Conservation (phyloP, 75 land plant genomes). For the Ceratopteris richardii region DNA sequence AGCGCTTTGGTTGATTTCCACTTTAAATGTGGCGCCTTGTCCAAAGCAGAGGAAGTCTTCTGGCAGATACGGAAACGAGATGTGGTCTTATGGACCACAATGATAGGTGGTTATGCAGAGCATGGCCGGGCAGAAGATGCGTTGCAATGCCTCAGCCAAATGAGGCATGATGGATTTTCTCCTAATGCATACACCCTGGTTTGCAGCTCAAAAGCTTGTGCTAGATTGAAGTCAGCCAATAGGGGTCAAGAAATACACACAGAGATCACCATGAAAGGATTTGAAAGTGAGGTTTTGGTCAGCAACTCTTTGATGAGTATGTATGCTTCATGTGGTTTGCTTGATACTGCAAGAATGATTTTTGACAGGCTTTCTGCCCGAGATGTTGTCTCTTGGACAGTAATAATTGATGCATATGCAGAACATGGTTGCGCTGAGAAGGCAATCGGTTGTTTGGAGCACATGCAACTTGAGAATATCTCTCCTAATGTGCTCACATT, state of each 20-base stretch:
- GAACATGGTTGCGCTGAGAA: conserved; percentile 17
- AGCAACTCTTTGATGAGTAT: conserved; percentile 31
- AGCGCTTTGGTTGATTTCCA: conserved; percentile 42
- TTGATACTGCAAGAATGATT: conserved; percentile 16
- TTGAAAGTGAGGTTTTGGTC: conserved; percentile 16
- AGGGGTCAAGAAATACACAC: conserved; percentile 25
- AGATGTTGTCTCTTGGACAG: conserved; percentile 34
- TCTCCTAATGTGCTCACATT: conserved; percentile 33
- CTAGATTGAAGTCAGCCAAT: conserved; percentile 4
- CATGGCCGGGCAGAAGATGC: conserved; percentile 16
- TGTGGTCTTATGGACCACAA: conserved; percentile 38
- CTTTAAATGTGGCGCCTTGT: conserved; percentile 27
- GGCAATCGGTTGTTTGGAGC: conserved; percentile 30
- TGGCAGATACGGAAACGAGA: conserved; percentile 23
- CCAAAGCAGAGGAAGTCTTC: conserved; percentile 24
- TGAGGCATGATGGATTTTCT: conserved; percentile 18
- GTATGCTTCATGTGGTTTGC: conserved; percentile 19
- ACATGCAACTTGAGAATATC: conserved; percentile 29
- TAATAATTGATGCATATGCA: conserved; percentile 29
- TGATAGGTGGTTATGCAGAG: conserved; percentile 32
- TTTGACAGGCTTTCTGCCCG: conserved; percentile 21
- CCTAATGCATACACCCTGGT: conserved; percentile 21
- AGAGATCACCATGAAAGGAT: conserved; percentile 24
- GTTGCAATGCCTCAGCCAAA: conserved; percentile 3
- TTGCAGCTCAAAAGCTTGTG: conserved; percentile 18